A percentile compares a stretch with the other conserved stretches of the same genome.
phyloP scores from a whole-genome alignment of 2,329 filamentous ascomycete genomes.

The Epichloe aotearoae region DNA sequence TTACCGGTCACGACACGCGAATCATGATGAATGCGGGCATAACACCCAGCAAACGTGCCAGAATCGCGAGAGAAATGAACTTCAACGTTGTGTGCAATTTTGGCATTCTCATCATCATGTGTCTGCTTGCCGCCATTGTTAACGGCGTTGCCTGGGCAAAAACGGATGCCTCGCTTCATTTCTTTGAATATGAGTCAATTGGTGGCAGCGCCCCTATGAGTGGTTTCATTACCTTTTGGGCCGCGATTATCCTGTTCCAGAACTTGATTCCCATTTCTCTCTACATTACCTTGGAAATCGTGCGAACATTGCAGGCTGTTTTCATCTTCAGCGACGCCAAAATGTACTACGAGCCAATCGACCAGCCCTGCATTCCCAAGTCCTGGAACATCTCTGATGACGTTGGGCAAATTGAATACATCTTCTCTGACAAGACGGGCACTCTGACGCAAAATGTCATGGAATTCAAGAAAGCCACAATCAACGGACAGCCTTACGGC shows the following conservation, averaged over 20 bases:
- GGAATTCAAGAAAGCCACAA: conserved; percentile 98
- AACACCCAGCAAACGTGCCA: conserved; percentile 84
- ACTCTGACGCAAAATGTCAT: conserved; percentile 95
- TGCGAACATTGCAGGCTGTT: conserved; percentile 81
- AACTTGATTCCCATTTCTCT: conserved; percentile 97
- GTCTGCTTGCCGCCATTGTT: conserved; percentile 69
- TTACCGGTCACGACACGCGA: conserved; percentile 92
- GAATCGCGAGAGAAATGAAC: conserved; percentile 86
- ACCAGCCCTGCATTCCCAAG: conserved; percentile 92
- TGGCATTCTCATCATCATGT: conserved; percentile 77
- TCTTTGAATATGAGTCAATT: conserved; percentile 77
- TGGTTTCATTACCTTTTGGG: conserved; percentile 96
- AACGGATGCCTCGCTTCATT: conserved; percentile 58
- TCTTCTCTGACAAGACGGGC: conserved; percentile 96
- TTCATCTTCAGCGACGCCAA: conserved; percentile 94
- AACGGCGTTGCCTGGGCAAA: conserved; percentile 74
- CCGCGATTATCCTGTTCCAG: conserved; percentile 86
- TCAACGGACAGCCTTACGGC: conserved; percentile 92
- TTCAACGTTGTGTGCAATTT: conserved; percentile 98
- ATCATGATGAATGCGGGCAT: conserved; percentile 98
- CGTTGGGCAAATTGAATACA: conserved; percentile 95
- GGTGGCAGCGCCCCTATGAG: conserved; percentile 62
- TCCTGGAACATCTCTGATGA: conserved; percentile 99
- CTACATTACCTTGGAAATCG: conserved; percentile 93
- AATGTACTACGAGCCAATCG: conserved; percentile 95